Conservation (phyloP, 805 yeast genomes). For the Candida verbasci region DNA sequence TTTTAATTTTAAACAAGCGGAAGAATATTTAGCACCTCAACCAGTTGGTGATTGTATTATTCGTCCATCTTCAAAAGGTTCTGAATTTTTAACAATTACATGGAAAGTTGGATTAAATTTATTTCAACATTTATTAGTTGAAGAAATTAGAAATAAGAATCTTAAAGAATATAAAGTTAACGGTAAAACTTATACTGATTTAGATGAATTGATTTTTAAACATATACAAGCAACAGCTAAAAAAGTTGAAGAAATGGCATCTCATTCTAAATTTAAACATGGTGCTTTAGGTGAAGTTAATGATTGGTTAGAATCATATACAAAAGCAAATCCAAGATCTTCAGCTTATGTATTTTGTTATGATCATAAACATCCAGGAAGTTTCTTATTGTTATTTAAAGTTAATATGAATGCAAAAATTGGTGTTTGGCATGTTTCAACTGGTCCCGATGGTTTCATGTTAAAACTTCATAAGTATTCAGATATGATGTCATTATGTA, state of each 20-base stretch:
- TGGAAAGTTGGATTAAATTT: conserved; percentile 93
- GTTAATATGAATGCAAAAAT: conserved; percentile 65
- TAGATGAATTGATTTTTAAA: conserved; percentile 88
- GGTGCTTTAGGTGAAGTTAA: conserved; percentile 78
- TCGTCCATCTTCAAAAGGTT: conserved; percentile 90
- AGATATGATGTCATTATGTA: conserved; percentile 83
- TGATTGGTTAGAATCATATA: conserved; percentile 82
- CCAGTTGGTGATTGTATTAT: conserved; percentile 89
- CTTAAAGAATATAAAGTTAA: conserved; percentile 65
- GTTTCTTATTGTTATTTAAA: conserved; percentile 84
- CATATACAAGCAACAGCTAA: conserved; percentile 81
- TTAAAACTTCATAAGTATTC: conserved; percentile 79
- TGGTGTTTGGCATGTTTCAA: conserved; percentile 85
- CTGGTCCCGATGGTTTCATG: conserved; percentile 82
- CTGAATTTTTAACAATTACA: conserved; percentile 83
- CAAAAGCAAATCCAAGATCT: conserved; percentile 85
- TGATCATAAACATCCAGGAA: conserved; percentile 91
- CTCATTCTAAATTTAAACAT: conserved; percentile 81
- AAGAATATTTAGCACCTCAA: conserved; percentile 83
- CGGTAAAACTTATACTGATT: conserved; percentile 66
- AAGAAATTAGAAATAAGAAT: conserved; percentile 66
- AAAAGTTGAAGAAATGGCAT: conserved; percentile 77
- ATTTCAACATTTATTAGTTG: conserved; percentile 86
- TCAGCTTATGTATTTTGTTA: conserved; percentile 88
- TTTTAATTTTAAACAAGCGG: conserved; percentile 84